Conservation (phyloP, 371 early-diverging fungal species). For the Mortierella sp. region DNA sequence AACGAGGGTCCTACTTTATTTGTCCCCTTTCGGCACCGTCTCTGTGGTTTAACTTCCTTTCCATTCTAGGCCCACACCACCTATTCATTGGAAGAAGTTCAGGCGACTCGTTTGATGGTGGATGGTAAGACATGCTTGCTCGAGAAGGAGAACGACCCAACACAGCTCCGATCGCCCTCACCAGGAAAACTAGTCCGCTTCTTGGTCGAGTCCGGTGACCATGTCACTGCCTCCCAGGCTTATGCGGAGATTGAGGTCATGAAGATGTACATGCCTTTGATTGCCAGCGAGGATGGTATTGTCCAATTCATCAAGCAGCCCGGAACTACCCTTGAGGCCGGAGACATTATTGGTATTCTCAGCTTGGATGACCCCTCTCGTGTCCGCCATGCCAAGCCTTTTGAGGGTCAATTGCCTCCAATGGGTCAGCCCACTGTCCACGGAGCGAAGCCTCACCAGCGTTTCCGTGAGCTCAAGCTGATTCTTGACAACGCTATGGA, state of each 20-base stretch:
- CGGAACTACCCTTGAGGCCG: conserved; percentile 86
- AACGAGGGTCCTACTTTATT: not conserved
- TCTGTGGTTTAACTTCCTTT: not conserved
- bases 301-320: conserved; percentile 93
- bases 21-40: not conserved
- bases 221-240: conserved; percentile 89
- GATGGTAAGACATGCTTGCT: conserved; percentile 93
- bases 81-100: conserved; percentile 91
- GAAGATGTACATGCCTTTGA: conserved; percentile 99
- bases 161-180: conserved; percentile 93
- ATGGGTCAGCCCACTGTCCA: conserved; percentile 80
- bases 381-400: conserved; percentile 90
- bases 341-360: conserved; percentile 94
- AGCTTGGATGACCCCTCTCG: conserved; percentile 92
- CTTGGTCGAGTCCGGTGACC: conserved; percentile 91
- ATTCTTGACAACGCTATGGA: conserved; percentile 82
- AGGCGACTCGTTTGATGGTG: conserved; percentile 88
- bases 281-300: conserved; percentile 90
- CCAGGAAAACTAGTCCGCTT: conserved; percentile 98
- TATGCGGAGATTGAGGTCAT: conserved; percentile 99
- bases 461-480: conserved; percentile 70
- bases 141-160: conserved; percentile 96
- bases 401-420: conserved; percentile 85
- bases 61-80: conserved; percentile 76
- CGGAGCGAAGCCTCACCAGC: conserved; percentile 89